Percentiles rank a stretch among this genome's conserved stretches.
Evolutionary conservation across 169 alveolate genomes (phyloP).

Genomic region (Cryptosporidium viatorum): DNA sequence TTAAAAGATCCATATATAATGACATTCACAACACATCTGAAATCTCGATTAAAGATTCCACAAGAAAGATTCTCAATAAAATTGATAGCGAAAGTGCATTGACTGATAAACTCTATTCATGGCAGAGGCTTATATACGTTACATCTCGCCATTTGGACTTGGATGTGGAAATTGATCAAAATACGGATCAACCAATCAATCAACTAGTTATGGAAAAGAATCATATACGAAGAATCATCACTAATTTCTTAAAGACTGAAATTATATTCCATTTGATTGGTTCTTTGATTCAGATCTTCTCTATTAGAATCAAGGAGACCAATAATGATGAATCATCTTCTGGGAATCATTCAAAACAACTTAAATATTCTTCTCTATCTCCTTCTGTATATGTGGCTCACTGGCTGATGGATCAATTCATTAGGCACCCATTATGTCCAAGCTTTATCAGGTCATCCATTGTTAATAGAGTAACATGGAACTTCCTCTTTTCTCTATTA

Average conservation of each 20-base stretch:
- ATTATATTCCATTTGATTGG: slow-evolving; percentile 84
- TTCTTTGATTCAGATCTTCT: slow-evolving; percentile 82
- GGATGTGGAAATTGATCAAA: not conserved
- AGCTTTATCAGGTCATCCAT: slow-evolving; percentile 82
- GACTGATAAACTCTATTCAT: slow-evolving; percentile 81
- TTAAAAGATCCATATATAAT: slow-evolving; percentile 32
- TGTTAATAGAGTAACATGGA: slow-evolving; percentile 81
- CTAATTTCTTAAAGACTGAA: slow-evolving; percentile 81
- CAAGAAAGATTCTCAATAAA: slow-evolving; percentile 19
- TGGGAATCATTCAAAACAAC: slow-evolving; percentile 29
- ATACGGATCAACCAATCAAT: not conserved
- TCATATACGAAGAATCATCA: not conserved
- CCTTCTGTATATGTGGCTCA: slow-evolving; percentile 88
- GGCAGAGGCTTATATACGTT: slow-evolving; percentile 85
- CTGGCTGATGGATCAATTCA: slow-evolving; percentile 88
- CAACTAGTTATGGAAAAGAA: not conserved
- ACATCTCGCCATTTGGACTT: not conserved
- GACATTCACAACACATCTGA: slow-evolving; percentile 31
- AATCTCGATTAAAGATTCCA: slow-evolving; percentile 18
- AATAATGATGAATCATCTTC: not conserved
- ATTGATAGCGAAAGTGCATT: slow-evolving; percentile 79
- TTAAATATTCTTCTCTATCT: slow-evolving; percentile 80
- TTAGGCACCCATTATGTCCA: slow-evolving; percentile 91
- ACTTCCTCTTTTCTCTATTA: slow-evolving; percentile 84
- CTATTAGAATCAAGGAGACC: slow-evolving; percentile 75